Evolutionary conservation across 2,329 filamentous ascomycete species (phyloP).

Genomic region (Neofusicoccum umdonicola): DNA sequence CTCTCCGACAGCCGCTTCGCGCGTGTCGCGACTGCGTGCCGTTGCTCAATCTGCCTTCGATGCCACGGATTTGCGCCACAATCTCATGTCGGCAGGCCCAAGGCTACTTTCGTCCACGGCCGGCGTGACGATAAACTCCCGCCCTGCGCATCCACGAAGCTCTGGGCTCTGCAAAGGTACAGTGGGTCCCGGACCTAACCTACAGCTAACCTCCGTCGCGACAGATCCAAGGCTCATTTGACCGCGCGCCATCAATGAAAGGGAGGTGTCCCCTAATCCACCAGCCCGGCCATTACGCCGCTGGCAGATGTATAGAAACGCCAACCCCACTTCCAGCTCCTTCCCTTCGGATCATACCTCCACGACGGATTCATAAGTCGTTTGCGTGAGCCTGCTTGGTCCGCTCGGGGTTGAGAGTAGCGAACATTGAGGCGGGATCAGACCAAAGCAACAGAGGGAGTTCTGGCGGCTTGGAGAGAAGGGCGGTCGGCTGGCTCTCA

Average conservation of each 20-base stretch:
- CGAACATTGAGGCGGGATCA: neutral
- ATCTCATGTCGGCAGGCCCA: no score
- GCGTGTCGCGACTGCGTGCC: neutral
- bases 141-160: neutral
- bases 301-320: neutral
- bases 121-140: neutral
- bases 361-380: neutral
- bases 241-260: neutral
- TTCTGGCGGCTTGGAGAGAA: neutral
- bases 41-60: neutral
- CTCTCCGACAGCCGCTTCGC: neutral
- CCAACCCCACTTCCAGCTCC: neutral
- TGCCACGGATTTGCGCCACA: neutral
- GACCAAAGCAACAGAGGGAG: neutral
- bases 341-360: neutral
- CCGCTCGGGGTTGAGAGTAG: no score
- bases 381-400: neutral
- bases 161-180: neutral
- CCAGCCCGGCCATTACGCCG: neutral
- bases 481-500: neutral
- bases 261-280: neutral
- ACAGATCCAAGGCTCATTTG: neutral
- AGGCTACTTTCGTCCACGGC: no score
- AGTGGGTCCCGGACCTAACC: slow-evolving; percentile 6
- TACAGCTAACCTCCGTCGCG: neutral